These are phyloP conservation scores for Botrytis deweyae DNA, from an alignment of 2,329 filamentous ascomycete genomes.

Conservation along the genomic window DNA sequence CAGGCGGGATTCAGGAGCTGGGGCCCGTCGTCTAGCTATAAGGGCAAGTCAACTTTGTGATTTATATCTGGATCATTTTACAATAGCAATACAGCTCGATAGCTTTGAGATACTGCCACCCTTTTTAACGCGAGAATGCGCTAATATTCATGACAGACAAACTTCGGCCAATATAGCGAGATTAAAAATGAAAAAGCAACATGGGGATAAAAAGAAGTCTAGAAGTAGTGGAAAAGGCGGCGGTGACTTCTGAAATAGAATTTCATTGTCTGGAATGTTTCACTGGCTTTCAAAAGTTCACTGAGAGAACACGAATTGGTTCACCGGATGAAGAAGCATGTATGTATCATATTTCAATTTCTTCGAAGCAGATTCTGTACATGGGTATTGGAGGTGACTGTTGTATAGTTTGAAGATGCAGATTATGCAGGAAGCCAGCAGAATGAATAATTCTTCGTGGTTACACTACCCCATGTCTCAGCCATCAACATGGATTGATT, in stretches of 20 bases:
- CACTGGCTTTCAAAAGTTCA: background rate
- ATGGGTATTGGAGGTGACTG: background rate
- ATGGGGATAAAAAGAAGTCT: conserved; percentile 38
- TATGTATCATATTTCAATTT: background rate
- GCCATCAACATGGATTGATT: too few species aligned
- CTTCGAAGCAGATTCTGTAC: background rate
- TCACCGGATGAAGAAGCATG: background rate
- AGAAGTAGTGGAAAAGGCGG: conserved; percentile 25
- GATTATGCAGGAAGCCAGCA: too few species aligned
- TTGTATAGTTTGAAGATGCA: background rate
- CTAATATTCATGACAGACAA: conserved; percentile 32
- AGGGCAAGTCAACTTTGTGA: background rate
- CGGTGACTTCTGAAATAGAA: background rate
- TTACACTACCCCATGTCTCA: too few species aligned
- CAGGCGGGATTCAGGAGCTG: background rate
- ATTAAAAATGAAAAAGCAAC: conserved; percentile 38
- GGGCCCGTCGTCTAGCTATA: background rate
- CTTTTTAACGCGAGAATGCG: background rate
- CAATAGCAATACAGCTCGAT: background rate
- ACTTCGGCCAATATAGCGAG: conserved; percentile 36
- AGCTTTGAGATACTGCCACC: background rate
- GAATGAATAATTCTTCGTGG: too few species aligned
- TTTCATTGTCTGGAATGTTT: background rate
- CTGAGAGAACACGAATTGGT: background rate
- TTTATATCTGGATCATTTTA: background rate